These are phyloP conservation scores for Tylopilus subfusipes DNA, from an alignment of 768 basidiomycete species.

Conservation along the genomic window DNA sequence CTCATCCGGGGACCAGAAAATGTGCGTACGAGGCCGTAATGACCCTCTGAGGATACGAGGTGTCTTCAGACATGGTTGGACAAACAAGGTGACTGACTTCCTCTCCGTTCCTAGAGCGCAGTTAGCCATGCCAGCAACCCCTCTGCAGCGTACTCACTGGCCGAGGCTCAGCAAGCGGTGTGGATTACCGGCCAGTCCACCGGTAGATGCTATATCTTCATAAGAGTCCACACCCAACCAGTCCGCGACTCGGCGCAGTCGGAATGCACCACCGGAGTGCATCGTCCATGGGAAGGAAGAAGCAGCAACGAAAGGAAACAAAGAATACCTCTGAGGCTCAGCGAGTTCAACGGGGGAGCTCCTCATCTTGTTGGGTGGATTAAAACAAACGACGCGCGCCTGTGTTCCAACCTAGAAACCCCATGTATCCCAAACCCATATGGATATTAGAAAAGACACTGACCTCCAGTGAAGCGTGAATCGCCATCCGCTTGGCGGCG, in stretches of 20 bases:
- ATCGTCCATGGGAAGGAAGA: constrained; percentile 48
- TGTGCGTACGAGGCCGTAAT: constrained; percentile 40
- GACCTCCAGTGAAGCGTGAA: constrained; percentile 54
- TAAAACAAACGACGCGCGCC: constrained; percentile 26
- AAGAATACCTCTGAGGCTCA: constrained; percentile 47
- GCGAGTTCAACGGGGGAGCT: constrained; percentile 25
- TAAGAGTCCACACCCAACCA: constrained; percentile 44
- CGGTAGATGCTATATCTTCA: constrained; percentile 36
- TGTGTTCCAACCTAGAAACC: constrained; percentile 14
- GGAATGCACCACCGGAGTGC: constrained; percentile 44
- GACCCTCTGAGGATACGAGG: constrained; percentile 11
- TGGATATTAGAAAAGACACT: constrained; percentile 11
- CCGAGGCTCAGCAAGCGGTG: constrained; percentile 33
- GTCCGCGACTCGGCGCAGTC: constrained; percentile 60
- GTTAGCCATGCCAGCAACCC: constrained; percentile 6
- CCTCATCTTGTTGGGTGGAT: constrained; percentile 28
- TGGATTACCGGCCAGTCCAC: constrained; percentile 37
- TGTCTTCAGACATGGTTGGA: background rate
- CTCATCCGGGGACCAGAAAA: background rate
- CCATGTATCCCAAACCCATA: constrained; percentile 7
- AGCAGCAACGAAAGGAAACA: constrained; percentile 63
- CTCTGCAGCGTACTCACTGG: constrained; percentile 31
- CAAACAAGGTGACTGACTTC: constrained; percentile 16
- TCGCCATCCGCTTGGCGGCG: constrained; percentile 50
- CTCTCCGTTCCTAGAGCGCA: constrained; percentile 12